Base-by-base conservation (phyloP, 2,329 filamentous ascomycete species). In the Teratosphaeriaceae sp. region DNA sequence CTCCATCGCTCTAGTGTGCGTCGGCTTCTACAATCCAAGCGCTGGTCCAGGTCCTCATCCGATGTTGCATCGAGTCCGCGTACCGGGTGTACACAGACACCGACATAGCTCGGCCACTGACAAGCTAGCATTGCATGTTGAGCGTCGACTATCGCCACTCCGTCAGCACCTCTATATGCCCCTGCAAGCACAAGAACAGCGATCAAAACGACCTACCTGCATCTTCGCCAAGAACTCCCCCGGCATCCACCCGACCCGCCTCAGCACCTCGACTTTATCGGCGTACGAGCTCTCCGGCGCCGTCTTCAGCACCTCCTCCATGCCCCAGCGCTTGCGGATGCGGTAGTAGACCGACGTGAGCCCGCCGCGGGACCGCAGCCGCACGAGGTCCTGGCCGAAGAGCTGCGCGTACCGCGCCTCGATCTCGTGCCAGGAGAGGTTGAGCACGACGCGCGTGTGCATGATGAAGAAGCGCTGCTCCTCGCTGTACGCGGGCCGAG, bases 381-480 rank as follows among this genome's bases (percentile, higher is more conserved):
- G 9, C 31, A 38, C 16, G 31, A 34, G 39, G 26, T 38, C 20
- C 38, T 22, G 23, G 7, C 50, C 53, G 23, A 53, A 58, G 7
- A 54, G 43, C 20, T 48, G 22, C 7, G 47, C 43, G 49, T 58
- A 56, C 40, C 48, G 44, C 42, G 53, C 49, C 44, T 59, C 55
- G 35, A 60, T 59, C 40, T 54, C 55, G 5, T 55, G 52, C 57
- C 57, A 60, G 15, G 50, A 59, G 53, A 42, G 45, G 27, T 40
- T 44, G 19, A 43, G 40, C 21, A 51, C 43, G 26, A 57, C 46
- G 18, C 53, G 50, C 9, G 47, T 40, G 38, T 51, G 56, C 51
- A 57, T 58, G 48, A 57, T 55, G 43, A 56, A 61, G 53, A 63
- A 63, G 40, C 59, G 58, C 45, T 61, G 57, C 45, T 62, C 59